Base-by-base conservation (phyloP, 2,329 filamentous ascomycete species). In the Trichoderma asperellum region DNA sequence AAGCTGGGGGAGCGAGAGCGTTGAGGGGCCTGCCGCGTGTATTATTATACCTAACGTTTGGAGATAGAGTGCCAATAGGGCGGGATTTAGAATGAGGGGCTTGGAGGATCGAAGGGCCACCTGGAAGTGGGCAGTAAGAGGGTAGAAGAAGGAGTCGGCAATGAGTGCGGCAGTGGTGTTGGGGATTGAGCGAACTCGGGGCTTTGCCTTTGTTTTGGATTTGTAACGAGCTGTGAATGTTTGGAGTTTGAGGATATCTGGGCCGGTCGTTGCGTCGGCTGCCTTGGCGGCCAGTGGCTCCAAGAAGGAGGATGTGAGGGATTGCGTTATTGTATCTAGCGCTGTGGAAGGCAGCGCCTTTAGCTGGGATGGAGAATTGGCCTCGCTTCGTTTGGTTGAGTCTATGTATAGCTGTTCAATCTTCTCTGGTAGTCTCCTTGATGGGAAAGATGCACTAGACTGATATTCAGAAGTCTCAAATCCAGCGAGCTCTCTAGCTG, bases 31-130 rank as follows among this genome's bases (percentile, higher is more conserved):
- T 0, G 92, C 88, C 0, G 95, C 92, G 73, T 97, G 91, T 57
- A 98, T 82, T 40, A 97, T 83, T 8, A 99, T 83, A 0, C 91
- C 91, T 0, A 98, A 84, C 0, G 96, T 99, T 78, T 96, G 94
- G 40, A 98, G 82, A 78, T 93, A 96, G 10, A 94, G 86, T 0
- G 90, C 85, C 0, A 98, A 86, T 6, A 97, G 85, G 70, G 92
- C 87, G 0, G 93, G 90, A 53, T 93, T 88, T 62, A 93, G 87
- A 71, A 93, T 85, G 61, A 94, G 86, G 27, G 78, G 76, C 62
- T 89, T 88, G 59, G 82, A 78, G 8, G 79, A 81, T 40, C 83
- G 81, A 56, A 87, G 78, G 0, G 86, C 89, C 2, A 91, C 84
- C 76, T 91, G 92, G 80, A 96, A 96, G 53, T 93, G 90, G 0